A percentile compares a stretch with the other conserved stretches of the same genome.
Conservation (phyloP, 164 flowering plant species). For the Aristolochia contorta region DNA sequence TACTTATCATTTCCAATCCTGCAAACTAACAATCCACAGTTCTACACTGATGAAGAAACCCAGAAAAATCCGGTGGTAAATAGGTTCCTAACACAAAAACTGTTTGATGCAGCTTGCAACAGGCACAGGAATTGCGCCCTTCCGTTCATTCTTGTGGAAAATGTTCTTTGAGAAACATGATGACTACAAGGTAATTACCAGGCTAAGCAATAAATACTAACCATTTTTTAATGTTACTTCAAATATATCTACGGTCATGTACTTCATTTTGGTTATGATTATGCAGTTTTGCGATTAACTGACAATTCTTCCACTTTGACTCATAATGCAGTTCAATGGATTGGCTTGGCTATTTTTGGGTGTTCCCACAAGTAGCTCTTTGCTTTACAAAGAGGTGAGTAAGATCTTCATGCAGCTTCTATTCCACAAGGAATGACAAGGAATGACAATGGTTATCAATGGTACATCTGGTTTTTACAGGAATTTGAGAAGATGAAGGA, state of each 20-base stretch:
- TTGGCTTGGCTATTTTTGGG: constrained; percentile 99
- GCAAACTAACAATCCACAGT: too few relatives aligned
- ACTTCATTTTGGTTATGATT: too few relatives aligned
- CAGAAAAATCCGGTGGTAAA: too few relatives aligned
- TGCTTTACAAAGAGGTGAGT: constrained; percentile 91
- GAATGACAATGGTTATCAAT: too few relatives aligned
- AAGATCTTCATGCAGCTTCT: background rate
- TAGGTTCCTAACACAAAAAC: too few relatives aligned
- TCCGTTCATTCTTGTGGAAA: constrained; percentile 93
- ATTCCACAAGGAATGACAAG: too few relatives aligned
- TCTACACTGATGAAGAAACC: too few relatives aligned
- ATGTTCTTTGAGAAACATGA: constrained; percentile 98
- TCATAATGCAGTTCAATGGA: constrained; percentile 70
- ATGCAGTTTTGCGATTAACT: too few relatives aligned
- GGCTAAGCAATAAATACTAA: background rate
- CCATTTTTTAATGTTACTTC: background rate
- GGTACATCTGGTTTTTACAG: constrained; percentile 21
- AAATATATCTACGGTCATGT: too few relatives aligned
- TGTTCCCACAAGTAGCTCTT: constrained; percentile 92
- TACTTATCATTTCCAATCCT: too few relatives aligned
- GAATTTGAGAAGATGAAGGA: constrained; percentile 97
- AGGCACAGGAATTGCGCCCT: constrained; percentile 98
- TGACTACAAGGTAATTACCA: constrained; percentile 68
- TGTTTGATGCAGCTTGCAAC: constrained; percentile 66
- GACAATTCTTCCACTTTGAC: too few relatives aligned